Conservation (phyloP, 345 rosid genomes). For the Pistacia atlantica region DNA sequence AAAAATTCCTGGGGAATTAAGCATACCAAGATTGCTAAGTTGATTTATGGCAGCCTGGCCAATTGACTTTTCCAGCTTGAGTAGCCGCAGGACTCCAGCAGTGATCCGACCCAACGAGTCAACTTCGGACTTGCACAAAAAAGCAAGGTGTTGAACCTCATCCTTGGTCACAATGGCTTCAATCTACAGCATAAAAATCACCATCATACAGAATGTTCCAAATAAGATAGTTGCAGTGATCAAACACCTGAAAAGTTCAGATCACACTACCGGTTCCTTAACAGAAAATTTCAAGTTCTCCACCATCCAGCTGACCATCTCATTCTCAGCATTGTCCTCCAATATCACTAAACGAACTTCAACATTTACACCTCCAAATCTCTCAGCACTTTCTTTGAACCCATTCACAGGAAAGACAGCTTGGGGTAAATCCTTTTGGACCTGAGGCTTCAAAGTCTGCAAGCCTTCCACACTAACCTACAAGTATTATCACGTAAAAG, state of each 20-base stretch:
- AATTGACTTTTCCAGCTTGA: constrained; percentile 79
- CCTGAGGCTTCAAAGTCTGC: constrained; percentile 78
- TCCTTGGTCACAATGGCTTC: constrained; percentile 86
- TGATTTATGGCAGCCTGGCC: constrained; percentile 82
- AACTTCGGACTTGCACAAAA: constrained; percentile 84
- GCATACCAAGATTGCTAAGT: constrained; percentile 90
- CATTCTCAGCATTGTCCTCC: constrained; percentile 54
- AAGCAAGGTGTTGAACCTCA: constrained; percentile 81
- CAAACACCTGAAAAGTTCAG: constrained; percentile 24
- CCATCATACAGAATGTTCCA: constrained; percentile 4
- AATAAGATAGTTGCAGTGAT: constrained; percentile 5
- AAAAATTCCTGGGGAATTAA: neutral
- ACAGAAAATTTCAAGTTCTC: constrained; percentile 89
- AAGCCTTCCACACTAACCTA: constrained; percentile 86
- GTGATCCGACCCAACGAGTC: constrained; percentile 92
- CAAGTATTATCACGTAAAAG: constrained; percentile 21
- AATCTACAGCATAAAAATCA: constrained; percentile 49
- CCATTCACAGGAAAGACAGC: constrained; percentile 51
- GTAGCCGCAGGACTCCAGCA: constrained; percentile 81
- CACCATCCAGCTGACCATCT: constrained; percentile 67
- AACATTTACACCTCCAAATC: constrained; percentile 69
- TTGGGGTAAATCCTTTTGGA: constrained; percentile 34
- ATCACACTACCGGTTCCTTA: constrained; percentile 77
- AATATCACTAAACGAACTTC: constrained; percentile 67
- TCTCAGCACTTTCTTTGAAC: constrained; percentile 48